These are phyloP conservation scores for Rutstroemia sp. DNA, from an alignment of 2,329 filamentous ascomycete genomes.

Conservation along the genomic window DNA sequence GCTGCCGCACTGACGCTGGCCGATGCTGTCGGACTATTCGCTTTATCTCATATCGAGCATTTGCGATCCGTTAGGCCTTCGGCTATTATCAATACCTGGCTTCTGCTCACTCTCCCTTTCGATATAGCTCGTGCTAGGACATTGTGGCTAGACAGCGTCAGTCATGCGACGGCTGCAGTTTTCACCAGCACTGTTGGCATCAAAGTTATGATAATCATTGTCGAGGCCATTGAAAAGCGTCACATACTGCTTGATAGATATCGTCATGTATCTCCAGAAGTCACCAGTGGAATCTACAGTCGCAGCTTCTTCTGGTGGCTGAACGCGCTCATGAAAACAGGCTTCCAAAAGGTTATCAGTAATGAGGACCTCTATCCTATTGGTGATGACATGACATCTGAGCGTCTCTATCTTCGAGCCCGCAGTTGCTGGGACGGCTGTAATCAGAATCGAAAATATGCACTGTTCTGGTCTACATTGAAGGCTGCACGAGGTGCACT, in stretches of 20 bases:
- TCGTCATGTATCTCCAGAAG: conserved; percentile 31
- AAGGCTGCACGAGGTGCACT: conserved; percentile 15
- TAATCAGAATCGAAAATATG: conserved; percentile 7
- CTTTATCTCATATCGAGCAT: conserved; percentile 23
- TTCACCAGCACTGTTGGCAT: conserved; percentile 32
- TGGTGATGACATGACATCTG: conserved; percentile 24
- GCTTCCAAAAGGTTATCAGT: conserved; percentile 31
- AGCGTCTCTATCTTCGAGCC: conserved; percentile 8
- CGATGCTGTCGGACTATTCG: conserved; percentile 16
- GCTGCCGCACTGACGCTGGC: conserved; percentile 15
- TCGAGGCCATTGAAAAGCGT: conserved; percentile 35
- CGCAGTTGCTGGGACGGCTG: conserved; percentile 13
- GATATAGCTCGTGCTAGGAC: conserved; percentile 20
- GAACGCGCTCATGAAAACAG: conserved; percentile 31
- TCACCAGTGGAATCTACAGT: conserved; percentile 33
- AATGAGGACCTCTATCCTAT: conserved; percentile 32
- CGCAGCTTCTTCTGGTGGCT: conserved; percentile 35
- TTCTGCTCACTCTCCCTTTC: conserved; percentile 23
- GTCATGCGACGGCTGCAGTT: conserved; percentile 27
- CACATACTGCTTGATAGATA: conserved; percentile 27
- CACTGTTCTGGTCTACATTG: conserved; percentile 19
- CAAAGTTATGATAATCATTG: conserved; percentile 29
- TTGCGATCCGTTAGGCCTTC: conserved; percentile 20
- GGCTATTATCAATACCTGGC: conserved; percentile 19
- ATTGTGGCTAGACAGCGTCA: conserved; percentile 23